Evolutionary conservation across 805 yeast species (phyloP).

Genomic region (Candida silvatica): DNA sequence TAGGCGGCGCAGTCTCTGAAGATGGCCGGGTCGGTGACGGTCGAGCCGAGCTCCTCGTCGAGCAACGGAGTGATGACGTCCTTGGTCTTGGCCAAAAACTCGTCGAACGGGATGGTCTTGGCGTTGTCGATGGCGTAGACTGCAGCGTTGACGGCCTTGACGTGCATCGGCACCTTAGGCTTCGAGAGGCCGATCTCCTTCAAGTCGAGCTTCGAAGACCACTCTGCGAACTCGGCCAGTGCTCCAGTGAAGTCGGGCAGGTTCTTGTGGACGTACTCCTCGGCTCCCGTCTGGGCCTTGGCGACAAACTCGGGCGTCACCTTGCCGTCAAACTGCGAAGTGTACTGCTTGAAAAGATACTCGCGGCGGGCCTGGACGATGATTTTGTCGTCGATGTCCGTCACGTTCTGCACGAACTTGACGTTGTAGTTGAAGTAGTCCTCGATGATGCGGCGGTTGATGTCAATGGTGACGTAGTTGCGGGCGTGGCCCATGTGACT

Average conservation of each 20-base stretch:
- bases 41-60: constrained; percentile 64
- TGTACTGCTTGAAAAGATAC: constrained; percentile 61
- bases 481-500: constrained; percentile 99
- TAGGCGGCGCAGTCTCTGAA: constrained; percentile 76
- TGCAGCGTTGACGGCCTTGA: constrained; percentile 53
- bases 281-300: constrained; percentile 35
- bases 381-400: constrained; percentile 98
- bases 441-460: constrained; percentile 80
- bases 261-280: constrained; percentile 43
- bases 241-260: constrained; percentile 35
- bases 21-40: constrained; percentile 76
- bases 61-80: constrained; percentile 69
- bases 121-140: constrained; percentile 30
- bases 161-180: constrained; percentile 86
- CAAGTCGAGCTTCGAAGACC: constrained; percentile 44
- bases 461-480: constrained; percentile 91
- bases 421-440: constrained; percentile 90
- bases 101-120: constrained; percentile 18
- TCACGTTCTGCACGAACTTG: constrained; percentile 88
- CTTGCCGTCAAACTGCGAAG: constrained; percentile 20
- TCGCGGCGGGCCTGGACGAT: constrained; percentile 91
- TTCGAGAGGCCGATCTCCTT: constrained; percentile 41
- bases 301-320: constrained; percentile 28
- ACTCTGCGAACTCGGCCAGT: constrained; percentile 30
- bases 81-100: constrained; percentile 45